These are phyloP conservation scores for Microstegium vimineum DNA, from an alignment of 176 grass and related monocot species.

Conservation along the genomic window DNA sequence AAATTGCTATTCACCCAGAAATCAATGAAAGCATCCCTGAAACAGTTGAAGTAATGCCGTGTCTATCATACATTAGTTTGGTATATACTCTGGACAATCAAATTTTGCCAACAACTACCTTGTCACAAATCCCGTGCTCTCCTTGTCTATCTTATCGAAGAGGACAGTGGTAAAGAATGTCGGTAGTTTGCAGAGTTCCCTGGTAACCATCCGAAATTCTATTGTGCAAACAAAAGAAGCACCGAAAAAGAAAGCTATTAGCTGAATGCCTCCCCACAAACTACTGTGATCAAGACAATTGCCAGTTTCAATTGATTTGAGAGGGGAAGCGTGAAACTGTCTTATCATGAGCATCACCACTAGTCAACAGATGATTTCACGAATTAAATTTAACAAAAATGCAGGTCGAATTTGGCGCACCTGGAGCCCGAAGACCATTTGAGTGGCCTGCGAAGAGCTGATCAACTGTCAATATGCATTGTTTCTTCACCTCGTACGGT, in stretches of 20 bases:
- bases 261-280: background rate
- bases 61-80: background rate
- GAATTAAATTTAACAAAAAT: background rate
- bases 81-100: background rate
- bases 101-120: constrained; percentile 41
- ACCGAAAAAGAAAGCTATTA: background rate
- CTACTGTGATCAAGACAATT: constrained; percentile 12
- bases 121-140: constrained; percentile 56
- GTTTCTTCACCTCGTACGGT: constrained; percentile 51
- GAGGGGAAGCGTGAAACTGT: background rate
- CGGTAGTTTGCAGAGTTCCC: constrained; percentile 94
- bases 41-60: constrained; percentile 20
- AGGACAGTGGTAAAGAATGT: constrained; percentile 76
- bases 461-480: constrained; percentile 55
- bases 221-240: background rate
- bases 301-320: background rate
- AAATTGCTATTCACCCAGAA: constrained; percentile 92
- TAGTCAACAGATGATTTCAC: background rate
- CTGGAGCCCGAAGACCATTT: constrained; percentile 70
- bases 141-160: constrained; percentile 76
- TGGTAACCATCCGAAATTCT: constrained; percentile 93
- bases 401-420: constrained; percentile 9
- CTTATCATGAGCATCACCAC: background rate
- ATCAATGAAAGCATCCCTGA: constrained; percentile 82
- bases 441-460: constrained; percentile 62